These are phyloP conservation scores for Pseudotulostoma volvatum DNA, from an alignment of 495 filamentous ascomycete species.

Conservation along the genomic window DNA sequence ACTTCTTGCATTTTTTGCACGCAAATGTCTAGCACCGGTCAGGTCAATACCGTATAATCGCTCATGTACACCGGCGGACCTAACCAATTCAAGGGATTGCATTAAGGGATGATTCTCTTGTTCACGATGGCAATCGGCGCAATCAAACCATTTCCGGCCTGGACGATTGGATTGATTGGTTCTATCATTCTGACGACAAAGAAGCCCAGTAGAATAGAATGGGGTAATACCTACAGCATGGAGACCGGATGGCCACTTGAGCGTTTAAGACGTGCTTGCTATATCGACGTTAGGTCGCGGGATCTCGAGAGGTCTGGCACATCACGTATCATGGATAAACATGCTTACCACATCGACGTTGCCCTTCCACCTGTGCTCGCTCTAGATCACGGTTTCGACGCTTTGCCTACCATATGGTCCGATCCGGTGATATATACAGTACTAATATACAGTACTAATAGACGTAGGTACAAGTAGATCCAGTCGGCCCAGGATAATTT, in stretches of 20 bases:
- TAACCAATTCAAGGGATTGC: constrained; percentile 70
- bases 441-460: too few species aligned
- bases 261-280: constrained; percentile 98
- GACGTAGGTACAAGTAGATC: too few species aligned
- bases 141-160: constrained; percentile 98
- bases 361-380: not conserved
- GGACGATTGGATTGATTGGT: too few species aligned
- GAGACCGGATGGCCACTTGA: constrained; percentile 86
- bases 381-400: too few species aligned
- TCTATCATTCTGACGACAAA: too few species aligned
- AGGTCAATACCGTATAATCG: not conserved
- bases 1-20: constrained; percentile 98
- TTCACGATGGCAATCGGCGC: constrained; percentile 85
- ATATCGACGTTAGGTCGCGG: constrained; percentile 2
- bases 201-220: not conserved
- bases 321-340: too few species aligned
- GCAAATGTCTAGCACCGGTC: constrained; percentile 57
- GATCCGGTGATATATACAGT: too few species aligned
- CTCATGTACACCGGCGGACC: too few species aligned
- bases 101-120: constrained; percentile 55
- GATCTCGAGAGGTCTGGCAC: too few species aligned
- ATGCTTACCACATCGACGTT: not conserved
- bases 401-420: too few species aligned
- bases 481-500: too few species aligned
- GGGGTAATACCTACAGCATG: constrained; percentile 56